Evolutionary conservation across 139 green algal genomes (phyloP).

Genomic region (Coccomyxa sp.): DNA sequence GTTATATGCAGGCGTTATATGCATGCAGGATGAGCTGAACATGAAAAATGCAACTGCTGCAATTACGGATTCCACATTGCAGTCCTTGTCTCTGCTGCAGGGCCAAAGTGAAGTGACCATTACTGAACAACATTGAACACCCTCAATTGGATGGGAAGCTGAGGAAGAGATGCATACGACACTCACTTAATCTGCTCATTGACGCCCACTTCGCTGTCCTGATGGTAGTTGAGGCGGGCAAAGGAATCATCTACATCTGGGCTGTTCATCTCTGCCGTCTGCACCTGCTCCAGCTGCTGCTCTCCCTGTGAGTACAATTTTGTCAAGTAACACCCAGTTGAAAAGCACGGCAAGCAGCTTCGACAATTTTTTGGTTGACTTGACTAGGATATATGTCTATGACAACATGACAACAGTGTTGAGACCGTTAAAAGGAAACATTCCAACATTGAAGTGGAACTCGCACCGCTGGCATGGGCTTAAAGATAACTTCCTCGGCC

Average conservation of each 20-base stretch:
- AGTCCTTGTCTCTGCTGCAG: not conserved
- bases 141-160: not conserved
- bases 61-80: not conserved
- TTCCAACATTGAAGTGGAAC: not conserved
- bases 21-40: not conserved
- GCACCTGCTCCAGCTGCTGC: conserved; percentile 15
- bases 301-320: not conserved
- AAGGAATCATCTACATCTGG: conserved; percentile 46
- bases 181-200: conserved; percentile 98
- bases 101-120: not conserved
- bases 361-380: no score
- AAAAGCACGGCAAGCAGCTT: no score
- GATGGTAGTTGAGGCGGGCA: conserved; percentile 68
- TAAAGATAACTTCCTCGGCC: not conserved
- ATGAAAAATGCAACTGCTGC: not conserved
- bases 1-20: not conserved
- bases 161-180: not conserved
- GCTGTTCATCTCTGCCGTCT: not conserved
- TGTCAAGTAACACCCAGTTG: not conserved
- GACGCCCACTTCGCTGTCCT: conserved; percentile 78
- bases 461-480: not conserved
- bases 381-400: no score
- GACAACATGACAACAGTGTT: no score
- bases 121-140: not conserved
- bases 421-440: no score